Evolutionary conservation across 1,284 basidiomycete species (phyloP), one percentile per base, ranked within the genome.

Genomic region (Farysia itapuensis): DNA sequence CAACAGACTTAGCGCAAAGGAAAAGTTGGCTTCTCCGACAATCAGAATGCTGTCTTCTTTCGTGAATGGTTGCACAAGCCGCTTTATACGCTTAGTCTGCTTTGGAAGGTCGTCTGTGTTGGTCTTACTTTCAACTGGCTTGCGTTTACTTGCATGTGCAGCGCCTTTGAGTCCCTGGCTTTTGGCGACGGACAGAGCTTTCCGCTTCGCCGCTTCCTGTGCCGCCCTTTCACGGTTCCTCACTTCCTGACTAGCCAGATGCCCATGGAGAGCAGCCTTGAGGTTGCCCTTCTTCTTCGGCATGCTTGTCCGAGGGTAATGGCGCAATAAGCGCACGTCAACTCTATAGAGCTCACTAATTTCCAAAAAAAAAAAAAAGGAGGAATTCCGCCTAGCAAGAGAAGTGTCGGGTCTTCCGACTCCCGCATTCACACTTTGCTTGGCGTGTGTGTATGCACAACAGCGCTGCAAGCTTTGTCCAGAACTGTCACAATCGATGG

Each of bases 11-110:
- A 83, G 84, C 1, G 92, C 82, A 70, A 92, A 98, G 1, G 91
- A 94, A 70, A 98, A 97, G 77, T 97, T 92, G 20, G 65, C 70
- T 79, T 97, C 93, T n/a, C 94, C 93, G 37, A 97, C 80, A 26
- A 96, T 82, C 13, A 97, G 82, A 35, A 97, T 86, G 31, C 80
- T 85, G 74, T 96, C 90, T 21, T 84, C 85, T 0, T 81, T 67
- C 4, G 77, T 78, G 78, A 93, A 91, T 0, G 91, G 90, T n/a
- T 88, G 72, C 2, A 72, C 76, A 6, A 48, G 21, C 4, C 44
- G 29, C 25, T 56, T 61, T 16, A 8, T 33, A 9, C 31, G 11
- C 11, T 9, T 18, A 8, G 11, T 8, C 16, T 9, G 16, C 9
- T 19, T 18, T 11, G 26, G 26, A 9, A 11, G 9, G 9, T 28